Evolutionary conservation across 2,329 filamentous ascomycete genomes (phyloP).

Genomic region (Chalaropsis ovoidea): DNA sequence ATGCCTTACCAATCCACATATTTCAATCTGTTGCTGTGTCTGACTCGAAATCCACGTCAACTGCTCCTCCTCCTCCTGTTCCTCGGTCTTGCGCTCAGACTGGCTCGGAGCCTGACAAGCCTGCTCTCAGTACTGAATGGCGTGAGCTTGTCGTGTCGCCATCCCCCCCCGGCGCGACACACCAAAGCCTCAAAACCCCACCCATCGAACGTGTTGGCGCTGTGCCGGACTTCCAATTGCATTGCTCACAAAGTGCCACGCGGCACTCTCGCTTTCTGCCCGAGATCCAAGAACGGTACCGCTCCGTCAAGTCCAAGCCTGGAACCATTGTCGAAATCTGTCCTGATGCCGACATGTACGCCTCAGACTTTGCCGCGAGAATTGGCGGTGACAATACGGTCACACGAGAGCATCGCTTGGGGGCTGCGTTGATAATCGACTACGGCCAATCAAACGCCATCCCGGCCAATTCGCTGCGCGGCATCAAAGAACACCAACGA

Average conservation of each 20-base stretch:
- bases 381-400: conserved; percentile 57
- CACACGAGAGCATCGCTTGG: conserved; percentile 32
- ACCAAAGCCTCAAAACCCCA: conserved; percentile 45
- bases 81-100: conserved; percentile 29
- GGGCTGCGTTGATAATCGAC: conserved; percentile 89
- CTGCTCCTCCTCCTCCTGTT: no score
- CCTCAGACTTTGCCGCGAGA: conserved; percentile 67
- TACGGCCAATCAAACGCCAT: conserved; percentile 66
- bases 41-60: conserved; percentile 33
- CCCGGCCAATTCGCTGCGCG: conserved; percentile 79
- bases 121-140: conserved; percentile 46
- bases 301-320: conserved; percentile 54
- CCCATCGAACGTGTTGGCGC: conserved; percentile 42
- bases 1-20: conserved; percentile 89
- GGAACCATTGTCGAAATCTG: conserved; percentile 78
- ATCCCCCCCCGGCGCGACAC: conserved; percentile 46
- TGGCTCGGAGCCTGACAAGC: conserved; percentile 34
- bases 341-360: conserved; percentile 73
- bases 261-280: conserved; percentile 79
- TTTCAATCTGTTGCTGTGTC: conserved; percentile 63
- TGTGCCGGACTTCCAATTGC: conserved; percentile 77
- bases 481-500: conserved; percentile 65
- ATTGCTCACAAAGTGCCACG: conserved; percentile 62
- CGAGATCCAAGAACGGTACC: conserved; percentile 69
- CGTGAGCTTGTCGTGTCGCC: conserved; percentile 70